Percentiles rank a stretch among this genome's conserved stretches.
These are phyloP conservation scores for Trichodelitschia bisporula DNA, from an alignment of 495 filamentous ascomycete species.

Conservation along the genomic window DNA sequence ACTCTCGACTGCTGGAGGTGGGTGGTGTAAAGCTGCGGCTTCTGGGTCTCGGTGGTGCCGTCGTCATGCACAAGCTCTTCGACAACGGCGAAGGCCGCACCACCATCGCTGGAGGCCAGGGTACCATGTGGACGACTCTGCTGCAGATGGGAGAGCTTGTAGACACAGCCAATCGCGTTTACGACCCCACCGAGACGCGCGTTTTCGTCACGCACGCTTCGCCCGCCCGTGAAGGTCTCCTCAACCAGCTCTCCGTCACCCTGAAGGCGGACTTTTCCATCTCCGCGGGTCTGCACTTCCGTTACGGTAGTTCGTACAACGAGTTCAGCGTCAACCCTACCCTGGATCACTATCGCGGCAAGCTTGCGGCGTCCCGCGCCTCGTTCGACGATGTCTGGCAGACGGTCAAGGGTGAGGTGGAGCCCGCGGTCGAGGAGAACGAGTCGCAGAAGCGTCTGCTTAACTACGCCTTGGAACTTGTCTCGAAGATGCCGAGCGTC, in stretches of 20 bases:
- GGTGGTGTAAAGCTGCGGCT: conserved; percentile 91
- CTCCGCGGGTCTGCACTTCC: conserved; percentile 93
- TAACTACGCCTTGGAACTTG: conserved; percentile 69
- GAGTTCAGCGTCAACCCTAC: conserved; percentile 98
- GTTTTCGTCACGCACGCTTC: conserved; percentile 95
- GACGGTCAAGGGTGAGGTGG: conserved; percentile 85
- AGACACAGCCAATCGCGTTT: conserved; percentile 93
- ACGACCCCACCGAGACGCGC: conserved; percentile 95
- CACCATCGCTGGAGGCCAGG: conserved; percentile 93
- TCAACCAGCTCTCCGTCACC: conserved; percentile 94
- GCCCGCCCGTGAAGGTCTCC: conserved; percentile 81
- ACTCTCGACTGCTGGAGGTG: conserved; percentile 77
- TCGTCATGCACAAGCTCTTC: conserved; percentile 99
- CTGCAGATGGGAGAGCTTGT: conserved; percentile 97
- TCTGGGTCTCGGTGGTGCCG: conserved; percentile 80
- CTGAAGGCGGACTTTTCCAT: conserved; percentile 98
- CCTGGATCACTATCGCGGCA: conserved; percentile 93
- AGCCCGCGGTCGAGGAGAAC: conserved; percentile 77
- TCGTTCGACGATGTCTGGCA: conserved; percentile 99
- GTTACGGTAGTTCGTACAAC: conserved; percentile 98
- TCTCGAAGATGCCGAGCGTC: conserved; percentile 84
- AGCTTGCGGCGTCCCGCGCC: conserved; percentile 96
- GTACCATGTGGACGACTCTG: conserved; percentile 98
- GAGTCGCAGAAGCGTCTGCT: conserved; percentile 78
- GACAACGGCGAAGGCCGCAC: conserved; percentile 97